Conservation (phyloP, 2,329 filamentous ascomycete genomes). For the Botryotinia narcissicola region DNA sequence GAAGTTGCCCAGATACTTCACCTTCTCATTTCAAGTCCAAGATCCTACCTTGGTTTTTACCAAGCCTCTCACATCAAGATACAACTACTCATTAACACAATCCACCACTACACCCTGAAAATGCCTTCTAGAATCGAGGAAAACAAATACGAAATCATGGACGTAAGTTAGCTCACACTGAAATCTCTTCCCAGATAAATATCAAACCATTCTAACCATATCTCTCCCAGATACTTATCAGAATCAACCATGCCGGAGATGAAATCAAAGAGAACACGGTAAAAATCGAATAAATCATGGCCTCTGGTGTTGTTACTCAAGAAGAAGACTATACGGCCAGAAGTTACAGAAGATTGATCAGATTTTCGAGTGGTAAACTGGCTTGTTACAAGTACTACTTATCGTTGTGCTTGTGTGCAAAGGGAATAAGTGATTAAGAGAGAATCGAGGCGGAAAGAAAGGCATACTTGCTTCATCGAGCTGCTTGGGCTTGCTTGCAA, state of each 20-base stretch:
- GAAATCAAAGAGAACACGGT: not conserved
- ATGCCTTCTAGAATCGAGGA: not conserved
- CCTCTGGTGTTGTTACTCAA: not conserved
- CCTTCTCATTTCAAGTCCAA: not conserved
- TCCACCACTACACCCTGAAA: fast-evolving
- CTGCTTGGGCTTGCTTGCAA: not conserved
- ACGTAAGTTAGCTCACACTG: not conserved
- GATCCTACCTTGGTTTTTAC: not conserved
- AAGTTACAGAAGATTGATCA: not conserved
- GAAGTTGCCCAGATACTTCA: not conserved
- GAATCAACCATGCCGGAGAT: not conserved
- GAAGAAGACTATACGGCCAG: not conserved
- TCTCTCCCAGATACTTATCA: not conserved
- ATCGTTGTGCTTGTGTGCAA: too few species aligned
- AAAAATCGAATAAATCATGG: not conserved
- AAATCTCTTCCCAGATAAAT: too few species aligned
- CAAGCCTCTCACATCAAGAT: not conserved
- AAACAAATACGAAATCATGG: not conserved
- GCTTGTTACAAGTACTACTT: not conserved
- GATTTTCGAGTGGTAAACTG: not conserved
- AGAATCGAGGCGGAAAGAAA: not conserved
- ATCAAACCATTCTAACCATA: not conserved
- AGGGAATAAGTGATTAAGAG: not conserved
- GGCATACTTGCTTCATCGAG: not conserved
- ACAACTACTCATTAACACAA: not conserved